Base-by-base conservation (phyloP, 768 basidiomycete species). In the Auricularia heimuer region DNA sequence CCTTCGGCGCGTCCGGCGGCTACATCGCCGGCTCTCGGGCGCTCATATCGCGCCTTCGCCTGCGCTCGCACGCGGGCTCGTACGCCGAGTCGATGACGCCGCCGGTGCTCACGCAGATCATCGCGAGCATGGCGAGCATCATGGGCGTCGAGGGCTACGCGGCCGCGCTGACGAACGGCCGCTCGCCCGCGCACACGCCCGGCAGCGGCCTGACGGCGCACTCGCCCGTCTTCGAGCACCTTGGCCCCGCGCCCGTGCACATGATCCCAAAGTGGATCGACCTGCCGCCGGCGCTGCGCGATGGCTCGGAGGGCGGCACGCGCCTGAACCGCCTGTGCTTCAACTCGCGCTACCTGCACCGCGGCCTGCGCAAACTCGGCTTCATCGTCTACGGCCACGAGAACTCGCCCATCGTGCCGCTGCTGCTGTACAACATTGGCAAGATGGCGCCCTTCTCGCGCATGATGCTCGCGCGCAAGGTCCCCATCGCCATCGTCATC, bases 301-400 rank as follows among this genome's bases (percentile, higher is more conserved):
- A 94, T 35, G 96, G 97, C 37, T 77, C 81, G 0, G 95, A 98
- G 76, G 96, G 97, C 12, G 78, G 80, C 39, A 82, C 84, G 68
- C 87, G 97, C 34, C 80, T 98, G 4, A 85, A 87, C 45, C 85
- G 97, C 24, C 81, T 99, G 45, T 94, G 95, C 0, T 99, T 99
- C 82, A 98, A 98, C 79, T 82, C 90, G 18, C 85, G 94, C 24
- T 99, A 98, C 77, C 87, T 99, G 61, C 88, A 90, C 68, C 82
- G 82, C 4, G 96, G 87, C 1, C 81, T 99, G 64, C 80, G 83
- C 70, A 95, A 92, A 71, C 85, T 99, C 39, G 97, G 97, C 0
- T 99, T 99, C 81, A 96, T 99, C 79, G 92, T 91, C 4, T 97
- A 94, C 71, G 96, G 96, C 0, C 87, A 92, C 75, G 83, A 87